These are phyloP conservation scores for Lipomyces oligophaga DNA, from an alignment of 805 yeast genomes.

Conservation along the genomic window DNA sequence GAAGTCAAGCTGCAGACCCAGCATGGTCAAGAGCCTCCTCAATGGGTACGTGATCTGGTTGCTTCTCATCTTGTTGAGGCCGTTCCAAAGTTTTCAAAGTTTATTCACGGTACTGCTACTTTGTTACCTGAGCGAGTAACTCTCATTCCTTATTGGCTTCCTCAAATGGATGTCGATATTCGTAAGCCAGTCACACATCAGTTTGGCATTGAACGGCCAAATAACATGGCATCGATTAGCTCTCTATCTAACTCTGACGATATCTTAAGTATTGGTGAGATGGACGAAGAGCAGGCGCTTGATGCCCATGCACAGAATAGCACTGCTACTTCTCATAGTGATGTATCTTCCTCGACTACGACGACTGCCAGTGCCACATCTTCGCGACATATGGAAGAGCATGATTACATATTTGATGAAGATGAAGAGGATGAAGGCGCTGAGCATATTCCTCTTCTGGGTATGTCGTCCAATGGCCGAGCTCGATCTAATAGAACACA, in stretches of 20 bases:
- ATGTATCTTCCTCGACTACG: not conserved
- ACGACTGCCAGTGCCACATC: not conserved
- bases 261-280: slow-evolving; percentile 10
- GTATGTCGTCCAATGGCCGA: slow-evolving; percentile 14
- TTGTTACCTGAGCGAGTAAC: slow-evolving; percentile 77
- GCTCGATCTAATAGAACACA: slow-evolving; percentile 10
- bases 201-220: slow-evolving; percentile 59
- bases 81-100: slow-evolving; percentile 95
- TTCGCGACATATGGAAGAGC: not conserved
- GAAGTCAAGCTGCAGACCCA: slow-evolving; percentile 98
- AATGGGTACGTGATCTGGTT: slow-evolving; percentile 91
- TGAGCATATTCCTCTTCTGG: slow-evolving; percentile 31
- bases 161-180: slow-evolving; percentile 94
- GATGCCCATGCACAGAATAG: not conserved
- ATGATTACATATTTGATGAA: slow-evolving; percentile 24
- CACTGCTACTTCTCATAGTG: not conserved
- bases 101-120: slow-evolving; percentile 95
- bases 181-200: slow-evolving; percentile 73
- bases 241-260: slow-evolving; percentile 36
- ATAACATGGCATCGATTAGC: slow-evolving; percentile 16
- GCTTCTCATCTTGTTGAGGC: slow-evolving; percentile 94
- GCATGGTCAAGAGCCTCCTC: slow-evolving; percentile 97
- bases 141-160: slow-evolving; percentile 93
- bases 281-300: slow-evolving; percentile 38
- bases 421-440: slow-evolving; percentile 30